These are phyloP conservation scores for Dysphania ambrosioides DNA, from an alignment of 148 eudicot genomes.

Conservation along the genomic window DNA sequence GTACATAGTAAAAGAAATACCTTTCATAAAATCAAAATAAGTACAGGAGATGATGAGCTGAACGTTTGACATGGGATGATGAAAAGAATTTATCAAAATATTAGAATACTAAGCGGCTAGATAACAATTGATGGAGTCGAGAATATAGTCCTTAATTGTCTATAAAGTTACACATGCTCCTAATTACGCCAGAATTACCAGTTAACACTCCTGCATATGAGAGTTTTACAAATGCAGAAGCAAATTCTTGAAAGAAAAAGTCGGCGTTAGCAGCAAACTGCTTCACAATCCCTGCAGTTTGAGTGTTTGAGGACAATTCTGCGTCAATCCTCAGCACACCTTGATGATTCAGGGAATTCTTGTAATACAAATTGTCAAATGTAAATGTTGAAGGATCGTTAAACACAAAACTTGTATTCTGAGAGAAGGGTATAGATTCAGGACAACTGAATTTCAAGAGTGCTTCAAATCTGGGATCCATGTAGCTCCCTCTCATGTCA, in stretches of 20 bases:
- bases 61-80: too few relatives aligned
- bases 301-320: constrained; percentile 21
- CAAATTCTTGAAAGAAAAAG: constrained; percentile 28
- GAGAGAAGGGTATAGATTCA: constrained; percentile 7
- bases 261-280: constrained; percentile 24
- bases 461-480: constrained; percentile 22
- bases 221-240: constrained; percentile 34
- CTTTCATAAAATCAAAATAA: too few relatives aligned
- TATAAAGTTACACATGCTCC: constrained; percentile 27
- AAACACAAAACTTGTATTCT: constrained; percentile 27
- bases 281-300: constrained; percentile 23
- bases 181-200: constrained; percentile 26
- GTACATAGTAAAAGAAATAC: too few relatives aligned
- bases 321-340: constrained; percentile 31
- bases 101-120: background rate
- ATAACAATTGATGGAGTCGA: background rate
- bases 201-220: constrained; percentile 33
- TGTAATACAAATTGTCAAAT: constrained; percentile 32
- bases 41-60: too few relatives aligned
- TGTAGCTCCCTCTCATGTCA: background rate
- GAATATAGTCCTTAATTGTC: constrained; percentile 4
- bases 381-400: constrained; percentile 29
- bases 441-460: constrained; percentile 28
- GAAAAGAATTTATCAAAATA: background rate
- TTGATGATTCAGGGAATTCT: constrained; percentile 25